Conservation (phyloP, 2,329 filamentous ascomycete species). For the Neobulgaria alba region DNA sequence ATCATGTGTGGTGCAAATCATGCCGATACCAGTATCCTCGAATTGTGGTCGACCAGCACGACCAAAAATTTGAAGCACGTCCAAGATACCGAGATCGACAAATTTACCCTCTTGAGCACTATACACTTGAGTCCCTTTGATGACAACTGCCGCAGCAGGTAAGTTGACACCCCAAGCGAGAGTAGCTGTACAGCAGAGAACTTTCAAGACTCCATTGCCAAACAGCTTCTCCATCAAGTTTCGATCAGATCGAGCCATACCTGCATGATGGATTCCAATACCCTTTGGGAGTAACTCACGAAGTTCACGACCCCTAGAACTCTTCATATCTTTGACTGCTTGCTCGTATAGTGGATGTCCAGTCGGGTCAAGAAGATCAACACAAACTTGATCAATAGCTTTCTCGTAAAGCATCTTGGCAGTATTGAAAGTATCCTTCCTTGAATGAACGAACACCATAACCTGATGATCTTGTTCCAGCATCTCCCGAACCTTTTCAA, state of each 20-base stretch:
- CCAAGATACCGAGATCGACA: conserved; percentile 88
- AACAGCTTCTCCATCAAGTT: conserved; percentile 96
- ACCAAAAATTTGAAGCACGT: conserved; percentile 96
- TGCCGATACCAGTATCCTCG: conserved; percentile 93
- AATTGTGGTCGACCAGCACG: conserved; percentile 97
- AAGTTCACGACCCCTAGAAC: conserved; percentile 76
- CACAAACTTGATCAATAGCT: conserved; percentile 69
- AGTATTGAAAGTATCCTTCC: conserved; percentile 86
- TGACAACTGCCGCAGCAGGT: conserved; percentile 90
- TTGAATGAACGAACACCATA: conserved; percentile 98
- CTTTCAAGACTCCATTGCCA: conserved; percentile 83
- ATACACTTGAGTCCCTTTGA: conserved; percentile 97
- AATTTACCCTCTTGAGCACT: conserved; percentile 96
- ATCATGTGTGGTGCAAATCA: conserved; percentile 95
- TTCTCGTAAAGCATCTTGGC: conserved; percentile 81
- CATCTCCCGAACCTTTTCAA: conserved; percentile 94
- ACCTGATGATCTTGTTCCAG: conserved; percentile 85
- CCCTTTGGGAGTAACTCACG: conserved; percentile 85
- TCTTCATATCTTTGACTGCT: conserved; percentile 76
- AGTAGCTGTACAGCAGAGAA: conserved; percentile 96
- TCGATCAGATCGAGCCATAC: conserved; percentile 88
- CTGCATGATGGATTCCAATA: conserved; percentile 90
- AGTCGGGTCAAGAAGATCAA: conserved; percentile 75
- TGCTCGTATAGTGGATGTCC: conserved; percentile 71
- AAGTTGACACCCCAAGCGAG: conserved; percentile 98